A percentile compares a stretch with the other conserved stretches of the same genome.
phyloP scores from a whole-genome alignment of 2,329 filamentous ascomycete genomes.

The Aspergillus fumigatus region DNA sequence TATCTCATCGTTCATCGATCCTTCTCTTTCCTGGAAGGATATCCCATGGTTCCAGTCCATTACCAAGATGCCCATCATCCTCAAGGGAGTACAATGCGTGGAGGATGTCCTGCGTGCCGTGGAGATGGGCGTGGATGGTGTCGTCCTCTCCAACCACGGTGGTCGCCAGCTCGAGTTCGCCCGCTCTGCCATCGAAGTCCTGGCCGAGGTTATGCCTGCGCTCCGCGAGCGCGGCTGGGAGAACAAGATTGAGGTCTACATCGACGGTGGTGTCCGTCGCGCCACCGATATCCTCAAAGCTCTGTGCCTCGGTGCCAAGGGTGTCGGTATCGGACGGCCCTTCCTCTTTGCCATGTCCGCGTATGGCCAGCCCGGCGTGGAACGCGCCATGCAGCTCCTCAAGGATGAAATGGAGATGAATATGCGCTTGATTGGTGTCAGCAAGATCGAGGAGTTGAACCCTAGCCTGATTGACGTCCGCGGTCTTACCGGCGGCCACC shows the following conservation, averaged over 20 bases:
- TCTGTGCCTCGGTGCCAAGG: conserved; percentile 82
- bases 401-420: conserved; percentile 99
- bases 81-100: conserved; percentile 94
- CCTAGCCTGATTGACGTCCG: conserved; percentile 75
- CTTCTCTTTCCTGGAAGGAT: conserved; percentile 86
- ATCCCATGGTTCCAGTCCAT: conserved; percentile 88
- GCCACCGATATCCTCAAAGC: conserved; percentile 96
- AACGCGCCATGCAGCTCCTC: conserved; percentile 84
- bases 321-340: conserved; percentile 88
- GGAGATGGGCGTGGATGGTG: conserved; percentile 76
- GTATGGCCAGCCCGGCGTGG: conserved; percentile 82
- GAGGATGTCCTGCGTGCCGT: conserved; percentile 90
- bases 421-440: conserved; percentile 87
- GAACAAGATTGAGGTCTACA: conserved; percentile 75
- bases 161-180: conserved; percentile 91
- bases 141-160: conserved; percentile 94
- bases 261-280: conserved; percentile 86
- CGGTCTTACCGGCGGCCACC: conserved; percentile 58
- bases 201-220: conserved; percentile 89
- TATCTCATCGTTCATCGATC: conserved; percentile 96
- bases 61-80: conserved; percentile 89
- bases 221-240: conserved; percentile 69
- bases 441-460: conserved; percentile 69
- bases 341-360: conserved; percentile 96
- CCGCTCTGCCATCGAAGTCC: conserved; percentile 79